phyloP scores from a whole-genome alignment of 352 stramenopile genomes.

The Globisporangium iwayamae region DNA sequence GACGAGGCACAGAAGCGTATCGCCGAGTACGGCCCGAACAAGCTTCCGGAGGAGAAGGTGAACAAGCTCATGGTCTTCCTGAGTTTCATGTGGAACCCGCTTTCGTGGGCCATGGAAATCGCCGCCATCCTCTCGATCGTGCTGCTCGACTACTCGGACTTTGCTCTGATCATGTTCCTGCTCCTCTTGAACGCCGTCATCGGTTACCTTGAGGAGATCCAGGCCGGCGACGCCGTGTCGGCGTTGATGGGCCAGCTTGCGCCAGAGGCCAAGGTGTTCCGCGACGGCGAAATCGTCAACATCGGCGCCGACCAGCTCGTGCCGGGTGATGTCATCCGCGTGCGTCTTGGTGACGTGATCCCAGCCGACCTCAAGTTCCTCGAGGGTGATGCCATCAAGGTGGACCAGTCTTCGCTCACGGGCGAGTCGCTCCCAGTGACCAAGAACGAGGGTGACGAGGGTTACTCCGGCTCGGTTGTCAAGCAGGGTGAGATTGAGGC shows the following conservation, averaged over 20 bases:
- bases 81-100: conserved; percentile 80
- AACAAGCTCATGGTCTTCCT: conserved; percentile 81
- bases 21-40: conserved; percentile 77
- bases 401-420: conserved; percentile 91
- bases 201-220: conserved; percentile 79
- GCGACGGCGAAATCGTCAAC: conserved; percentile 76
- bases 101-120: conserved; percentile 82
- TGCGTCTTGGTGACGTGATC: conserved; percentile 88
- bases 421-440: conserved; percentile 93
- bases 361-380: conserved; percentile 89
- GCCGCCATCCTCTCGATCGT: conserved; percentile 71
- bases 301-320: conserved; percentile 62
- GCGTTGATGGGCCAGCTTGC: conserved; percentile 87
- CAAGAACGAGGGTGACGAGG: conserved; percentile 71
- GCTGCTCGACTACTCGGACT: conserved; percentile 75
- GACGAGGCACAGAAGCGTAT: conserved; percentile 72
- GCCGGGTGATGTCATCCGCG: conserved; percentile 67
- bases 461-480: conserved; percentile 82
- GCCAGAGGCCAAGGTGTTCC: conserved; percentile 81
- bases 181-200: conserved; percentile 73
- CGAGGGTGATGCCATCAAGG: conserved; percentile 76
- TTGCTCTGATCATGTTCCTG: conserved; percentile 66
- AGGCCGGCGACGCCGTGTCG: conserved; percentile 84
- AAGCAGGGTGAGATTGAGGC: conserved; percentile 90
- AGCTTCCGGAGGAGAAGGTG: conserved; percentile 71